phyloP scores from a whole-genome alignment of 2,329 filamentous ascomycete genomes.

The Cordyceps militaris region DNA sequence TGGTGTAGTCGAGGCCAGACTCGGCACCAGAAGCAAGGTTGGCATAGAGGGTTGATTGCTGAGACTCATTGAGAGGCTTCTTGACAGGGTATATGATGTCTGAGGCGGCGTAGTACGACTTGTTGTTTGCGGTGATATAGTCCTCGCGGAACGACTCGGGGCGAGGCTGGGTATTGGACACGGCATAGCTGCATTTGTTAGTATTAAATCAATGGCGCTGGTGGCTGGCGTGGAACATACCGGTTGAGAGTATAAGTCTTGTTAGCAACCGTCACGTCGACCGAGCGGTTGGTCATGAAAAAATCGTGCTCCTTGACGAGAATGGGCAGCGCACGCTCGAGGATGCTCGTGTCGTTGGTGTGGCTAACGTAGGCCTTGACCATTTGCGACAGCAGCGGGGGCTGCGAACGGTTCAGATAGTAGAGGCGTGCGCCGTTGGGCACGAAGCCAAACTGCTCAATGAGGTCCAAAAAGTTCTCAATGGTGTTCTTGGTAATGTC shows the following conservation, averaged over 20 bases:
- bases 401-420: slow-evolving; percentile 62
- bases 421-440: slow-evolving; percentile 62
- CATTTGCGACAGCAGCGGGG: slow-evolving; percentile 60
- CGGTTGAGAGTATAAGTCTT: slow-evolving; percentile 49
- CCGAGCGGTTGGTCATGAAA: slow-evolving; percentile 53
- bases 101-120: slow-evolving; percentile 51
- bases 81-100: slow-evolving; percentile 52
- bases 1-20: slow-evolving; percentile 57
- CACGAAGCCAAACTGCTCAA: slow-evolving; percentile 58
- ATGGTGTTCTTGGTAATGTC: slow-evolving; percentile 60
- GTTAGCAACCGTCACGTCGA: slow-evolving; percentile 39
- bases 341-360: slow-evolving; percentile 54
- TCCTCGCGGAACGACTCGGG: slow-evolving; percentile 63
- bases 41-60: slow-evolving; percentile 48
- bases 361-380: slow-evolving; percentile 56
- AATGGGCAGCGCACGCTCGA: slow-evolving; percentile 54
- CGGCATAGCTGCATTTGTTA: slow-evolving; percentile 40
- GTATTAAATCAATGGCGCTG: neutral
- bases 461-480: slow-evolving; percentile 62
- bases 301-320: slow-evolving; percentile 58
- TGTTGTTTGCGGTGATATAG: slow-evolving; percentile 57
- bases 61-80: slow-evolving; percentile 41
- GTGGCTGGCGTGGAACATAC: slow-evolving; percentile 30
- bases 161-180: slow-evolving; percentile 57
- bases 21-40: slow-evolving; percentile 61